Evolutionary conservation across 2,329 filamentous ascomycete genomes (phyloP).

Genomic region (Hypoxylon sp.): DNA sequence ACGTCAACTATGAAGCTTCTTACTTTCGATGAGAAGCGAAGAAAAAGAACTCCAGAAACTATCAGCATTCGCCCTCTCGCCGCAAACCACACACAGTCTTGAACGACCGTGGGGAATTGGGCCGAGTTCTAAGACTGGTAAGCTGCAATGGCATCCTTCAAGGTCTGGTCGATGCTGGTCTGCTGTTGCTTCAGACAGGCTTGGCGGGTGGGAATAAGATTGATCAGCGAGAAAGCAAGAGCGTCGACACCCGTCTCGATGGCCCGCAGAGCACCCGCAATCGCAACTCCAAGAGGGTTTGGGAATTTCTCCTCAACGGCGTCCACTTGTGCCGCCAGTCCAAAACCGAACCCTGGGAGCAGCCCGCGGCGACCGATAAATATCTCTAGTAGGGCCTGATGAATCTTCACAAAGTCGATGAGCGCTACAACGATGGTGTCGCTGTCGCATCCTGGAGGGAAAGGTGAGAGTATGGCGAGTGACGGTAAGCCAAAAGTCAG

Average conservation of each 20-base stretch:
- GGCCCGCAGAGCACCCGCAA: conserved; percentile 23
- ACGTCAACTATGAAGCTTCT: background rate
- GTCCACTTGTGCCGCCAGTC: background rate
- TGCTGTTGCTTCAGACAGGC: conserved; percentile 26
- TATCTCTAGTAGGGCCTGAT: conserved; percentile 23
- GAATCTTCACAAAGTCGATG: conserved; percentile 30
- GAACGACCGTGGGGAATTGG: background rate
- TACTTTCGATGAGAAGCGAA: background rate
- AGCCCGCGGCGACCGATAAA: conserved; percentile 26
- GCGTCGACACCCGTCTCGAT: conserved; percentile 26
- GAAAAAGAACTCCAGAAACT: background rate
- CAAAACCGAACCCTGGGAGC: conserved; percentile 6
- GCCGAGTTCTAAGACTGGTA: conserved; percentile 12
- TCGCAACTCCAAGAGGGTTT: conserved; percentile 19
- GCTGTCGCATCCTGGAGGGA: conserved; percentile 23
- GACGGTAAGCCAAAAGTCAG: conserved; percentile 10
- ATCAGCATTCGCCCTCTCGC: background rate
- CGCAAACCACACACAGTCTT: background rate
- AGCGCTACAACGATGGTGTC: conserved; percentile 29
- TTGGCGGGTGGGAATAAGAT: conserved; percentile 23
- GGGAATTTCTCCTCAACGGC: conserved; percentile 5
- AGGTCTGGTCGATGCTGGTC: conserved; percentile 19
- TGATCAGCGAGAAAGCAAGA: conserved; percentile 23
- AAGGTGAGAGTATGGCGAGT: conserved; percentile 1
- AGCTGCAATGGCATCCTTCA: conserved; percentile 27